Conservation (phyloP, 345 rosid species). For the Raphanus sativus region DNA sequence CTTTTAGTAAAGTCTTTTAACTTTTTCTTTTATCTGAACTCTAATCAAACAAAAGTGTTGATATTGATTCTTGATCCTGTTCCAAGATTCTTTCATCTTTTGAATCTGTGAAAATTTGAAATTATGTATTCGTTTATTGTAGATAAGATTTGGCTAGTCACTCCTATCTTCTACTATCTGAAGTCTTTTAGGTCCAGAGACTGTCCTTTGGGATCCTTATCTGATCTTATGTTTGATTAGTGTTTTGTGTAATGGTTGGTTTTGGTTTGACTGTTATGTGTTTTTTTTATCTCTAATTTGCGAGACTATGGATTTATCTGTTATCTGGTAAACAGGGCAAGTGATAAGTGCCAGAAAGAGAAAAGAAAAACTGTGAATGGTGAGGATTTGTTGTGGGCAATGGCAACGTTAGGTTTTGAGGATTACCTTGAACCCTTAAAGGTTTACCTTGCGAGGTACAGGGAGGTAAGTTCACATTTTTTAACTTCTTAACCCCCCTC, state of each 20-base stretch:
- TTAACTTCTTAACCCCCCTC: not conserved
- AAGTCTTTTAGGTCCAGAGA: not conserved
- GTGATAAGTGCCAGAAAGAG: slow-evolving; percentile 72
- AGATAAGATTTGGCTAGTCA: not conserved
- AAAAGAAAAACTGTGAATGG: slow-evolving; percentile 79
- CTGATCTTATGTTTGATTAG: slow-evolving; percentile 1
- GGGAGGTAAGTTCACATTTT: slow-evolving; percentile 49
- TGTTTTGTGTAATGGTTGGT: not conserved
- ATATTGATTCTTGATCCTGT: not conserved
- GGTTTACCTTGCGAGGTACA: slow-evolving; percentile 58
- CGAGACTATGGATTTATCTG: not conserved
- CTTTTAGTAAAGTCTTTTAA: not conserved
- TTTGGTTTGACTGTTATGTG: not conserved
- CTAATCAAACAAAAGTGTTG: not conserved
- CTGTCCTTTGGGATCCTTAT: not conserved
- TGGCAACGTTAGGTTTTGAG: slow-evolving; percentile 76
- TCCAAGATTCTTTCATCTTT: not conserved
- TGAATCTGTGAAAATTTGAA: not conserved
- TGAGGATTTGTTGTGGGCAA: slow-evolving; percentile 80
- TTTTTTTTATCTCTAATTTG: slow-evolving; percentile 7
- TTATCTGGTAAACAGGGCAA: slow-evolving; percentile 49
- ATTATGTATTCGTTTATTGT: not conserved
- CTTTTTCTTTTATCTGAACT: not conserved
- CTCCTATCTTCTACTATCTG: not conserved
- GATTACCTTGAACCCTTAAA: slow-evolving; percentile 66